Evolutionary conservation across 805 yeast species (phyloP), one percentile per base, ranked within the genome.

Genomic region (Jamesozyma jinghongensis): DNA sequence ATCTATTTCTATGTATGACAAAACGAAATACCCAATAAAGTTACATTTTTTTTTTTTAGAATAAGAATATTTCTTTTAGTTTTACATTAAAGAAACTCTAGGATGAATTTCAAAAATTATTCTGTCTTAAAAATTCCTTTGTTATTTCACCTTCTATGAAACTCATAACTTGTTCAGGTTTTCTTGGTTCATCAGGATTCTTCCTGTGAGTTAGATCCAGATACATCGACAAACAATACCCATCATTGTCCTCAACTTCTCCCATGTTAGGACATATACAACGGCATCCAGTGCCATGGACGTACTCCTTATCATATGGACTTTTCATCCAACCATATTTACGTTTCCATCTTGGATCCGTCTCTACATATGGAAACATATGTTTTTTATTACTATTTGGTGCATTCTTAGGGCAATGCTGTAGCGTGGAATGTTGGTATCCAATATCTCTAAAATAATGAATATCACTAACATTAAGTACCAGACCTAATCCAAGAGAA

Each of bases 391-490:
- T 37, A 10, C 37, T 38, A 14, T 34, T 29, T 12, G 25, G 20
- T 19, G 42, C 37, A 53, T 81, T 81, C 10, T 63, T 62, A 0
- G 97, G 96, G 67, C 97, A 88, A 61, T 88, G 97, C 32, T 74
- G 80, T 40, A 87, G 66, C 0, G 81, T 74, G 1, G 90, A 74
- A 57, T 90, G 97, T 42, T 75, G 70, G 62, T 88, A 90, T 0
- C 97, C 97, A 48, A 90, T 80, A 55, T 90, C 97, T 47, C 96
- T 67, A 64, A 90, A 90, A 62, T 87, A 90, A 62, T 90, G 97
- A 8, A 90, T 66, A 42, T 88, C 85, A 2, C 73, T 66, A 2
- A 79, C 60, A 43, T 81, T 70, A 32, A 88, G 65, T 52, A 83
- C 68, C 73, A 92, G 69, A 0, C 86, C 90, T 4, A 83, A 75